phyloP scores from a whole-genome alignment of 805 yeast genomes.

The Ogataea ramenticola region DNA sequence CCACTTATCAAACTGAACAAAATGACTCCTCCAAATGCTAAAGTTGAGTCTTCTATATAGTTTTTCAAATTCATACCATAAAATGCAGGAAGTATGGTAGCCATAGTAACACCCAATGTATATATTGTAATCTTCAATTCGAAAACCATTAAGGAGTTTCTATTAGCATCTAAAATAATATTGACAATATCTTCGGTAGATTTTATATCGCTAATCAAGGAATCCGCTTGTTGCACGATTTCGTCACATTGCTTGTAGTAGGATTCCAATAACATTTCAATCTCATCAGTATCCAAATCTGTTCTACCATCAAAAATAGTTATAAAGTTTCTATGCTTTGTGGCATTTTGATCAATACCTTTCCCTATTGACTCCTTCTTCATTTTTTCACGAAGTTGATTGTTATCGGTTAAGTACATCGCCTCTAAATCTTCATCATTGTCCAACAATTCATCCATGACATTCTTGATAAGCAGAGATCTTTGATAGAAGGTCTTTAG shows the following conservation, averaged over 20 bases:
- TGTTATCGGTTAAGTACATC: conserved; percentile 59
- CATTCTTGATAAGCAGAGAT: conserved; percentile 67
- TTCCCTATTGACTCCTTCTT: not conserved
- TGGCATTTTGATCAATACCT: not conserved
- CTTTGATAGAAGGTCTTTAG: conserved; percentile 71
- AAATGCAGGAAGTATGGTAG: conserved; percentile 78
- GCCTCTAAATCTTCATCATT: conserved; percentile 78
- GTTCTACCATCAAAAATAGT: conserved; percentile 2
- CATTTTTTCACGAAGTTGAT: conserved; percentile 8
- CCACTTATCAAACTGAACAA: conserved; percentile 47
- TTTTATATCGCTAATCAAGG: conserved; percentile 72
- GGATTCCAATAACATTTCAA: conserved; percentile 82
- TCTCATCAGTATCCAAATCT: conserved; percentile 44
- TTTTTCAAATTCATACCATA: conserved; percentile 85
- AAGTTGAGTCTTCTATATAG: conserved; percentile 60
- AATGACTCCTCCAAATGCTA: conserved; percentile 58
- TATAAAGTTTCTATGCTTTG: conserved; percentile 1
- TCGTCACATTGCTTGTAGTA: conserved; percentile 91
- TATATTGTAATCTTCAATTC: conserved; percentile 79
- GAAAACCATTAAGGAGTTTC: conserved; percentile 83
- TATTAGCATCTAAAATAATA: conserved; percentile 82
- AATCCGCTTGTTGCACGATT: conserved; percentile 84
- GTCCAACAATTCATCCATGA: conserved; percentile 76
- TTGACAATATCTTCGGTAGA: conserved; percentile 92
- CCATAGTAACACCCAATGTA: conserved; percentile 79